A percentile compares a stretch with the other conserved stretches of the same genome.
phyloP scores from a whole-genome alignment of 2,329 filamentous ascomycete genomes.

The Chaetomiaceae sp. region DNA sequence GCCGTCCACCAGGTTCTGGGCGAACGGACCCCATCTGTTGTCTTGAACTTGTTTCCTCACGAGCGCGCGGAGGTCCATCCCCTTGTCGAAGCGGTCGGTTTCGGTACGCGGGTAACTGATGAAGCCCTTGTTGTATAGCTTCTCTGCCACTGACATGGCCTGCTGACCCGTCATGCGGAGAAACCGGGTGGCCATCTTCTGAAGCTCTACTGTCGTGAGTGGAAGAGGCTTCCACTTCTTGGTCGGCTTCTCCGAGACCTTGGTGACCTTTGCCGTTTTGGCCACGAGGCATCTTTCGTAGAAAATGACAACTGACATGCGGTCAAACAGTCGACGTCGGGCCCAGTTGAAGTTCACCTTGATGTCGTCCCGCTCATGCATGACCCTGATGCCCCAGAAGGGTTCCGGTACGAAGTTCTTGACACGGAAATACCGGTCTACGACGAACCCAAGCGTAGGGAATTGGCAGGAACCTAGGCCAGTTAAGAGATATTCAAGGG shows the following conservation, averaged over 20 bases:
- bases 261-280: conserved; percentile 72
- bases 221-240: conserved; percentile 92
- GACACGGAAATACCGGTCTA: conserved; percentile 91
- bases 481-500: neutral
- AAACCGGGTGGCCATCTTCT: conserved; percentile 89
- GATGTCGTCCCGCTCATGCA: conserved; percentile 70
- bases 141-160: conserved; percentile 84
- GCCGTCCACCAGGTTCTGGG: conserved; percentile 67
- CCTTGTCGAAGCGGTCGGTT: conserved; percentile 90
- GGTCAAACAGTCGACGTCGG: conserved; percentile 79
- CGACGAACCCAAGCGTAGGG: conserved; percentile 92
- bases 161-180: conserved; percentile 86
- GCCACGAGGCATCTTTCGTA: conserved; percentile 80
- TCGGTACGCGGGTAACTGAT: conserved; percentile 98
- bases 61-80: conserved; percentile 74
- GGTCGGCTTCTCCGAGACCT: conserved; percentile 84
- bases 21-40: conserved; percentile 72
- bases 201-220: conserved; percentile 90
- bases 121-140: conserved; percentile 87
- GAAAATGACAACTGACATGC: conserved; percentile 71
- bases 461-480: conserved; percentile 81
- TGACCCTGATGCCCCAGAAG: conserved; percentile 90
- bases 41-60: conserved; percentile 81
- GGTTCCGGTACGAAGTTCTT: conserved; percentile 87
- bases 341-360: conserved; percentile 82